These are phyloP conservation scores for Aspergillus sp. DNA, from an alignment of 2,329 filamentous ascomycete species.

Conservation along the genomic window DNA sequence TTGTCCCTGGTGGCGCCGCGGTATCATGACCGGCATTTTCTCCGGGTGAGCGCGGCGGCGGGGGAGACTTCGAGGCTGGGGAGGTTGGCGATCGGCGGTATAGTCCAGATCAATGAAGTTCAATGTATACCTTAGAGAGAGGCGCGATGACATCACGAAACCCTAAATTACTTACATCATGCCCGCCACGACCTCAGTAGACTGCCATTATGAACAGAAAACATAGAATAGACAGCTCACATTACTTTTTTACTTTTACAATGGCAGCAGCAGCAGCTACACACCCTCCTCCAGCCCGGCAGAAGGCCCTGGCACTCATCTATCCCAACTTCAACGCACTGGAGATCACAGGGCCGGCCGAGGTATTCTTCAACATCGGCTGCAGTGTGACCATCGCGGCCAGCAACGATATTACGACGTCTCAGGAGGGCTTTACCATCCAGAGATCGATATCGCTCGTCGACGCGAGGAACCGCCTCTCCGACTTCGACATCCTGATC, in stretches of 20 bases:
- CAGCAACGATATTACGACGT: background rate
- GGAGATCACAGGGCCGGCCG: constrained; percentile 1
- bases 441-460: background rate
- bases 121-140: no score
- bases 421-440: background rate
- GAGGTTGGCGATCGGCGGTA: background rate
- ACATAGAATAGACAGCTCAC: no score
- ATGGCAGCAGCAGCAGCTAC: no score
- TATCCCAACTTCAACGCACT: constrained; percentile 3
- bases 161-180: background rate
- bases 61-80: background rate
- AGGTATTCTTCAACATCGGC: constrained; percentile 1
- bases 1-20: constrained; percentile 51
- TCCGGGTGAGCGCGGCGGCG: background rate
- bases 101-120: background rate
- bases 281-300: no score
- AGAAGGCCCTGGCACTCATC: constrained; percentile 1
- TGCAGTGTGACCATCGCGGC: background rate
- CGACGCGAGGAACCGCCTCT: background rate
- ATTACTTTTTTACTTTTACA: no score
- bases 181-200: background rate
- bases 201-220: no score
- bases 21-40: constrained; percentile 36
- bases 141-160: background rate
- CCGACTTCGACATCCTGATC: constrained; percentile 2